Conservation (phyloP, 257 asterid species). For the Capsicum baccatum region DNA sequence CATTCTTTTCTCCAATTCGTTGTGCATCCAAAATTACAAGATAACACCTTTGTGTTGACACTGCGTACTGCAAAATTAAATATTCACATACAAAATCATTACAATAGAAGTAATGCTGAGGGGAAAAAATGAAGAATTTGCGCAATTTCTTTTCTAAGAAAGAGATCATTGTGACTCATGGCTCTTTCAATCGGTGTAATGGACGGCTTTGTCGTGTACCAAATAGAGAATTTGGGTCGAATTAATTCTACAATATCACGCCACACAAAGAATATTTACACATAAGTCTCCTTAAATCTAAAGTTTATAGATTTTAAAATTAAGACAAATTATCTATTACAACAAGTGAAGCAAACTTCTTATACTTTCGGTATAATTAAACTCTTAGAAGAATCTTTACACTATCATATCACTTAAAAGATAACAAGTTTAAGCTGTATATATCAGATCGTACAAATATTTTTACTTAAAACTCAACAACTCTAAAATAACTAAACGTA, state of each 20-base stretch:
- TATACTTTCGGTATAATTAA: neutral
- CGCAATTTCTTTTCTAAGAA: neutral
- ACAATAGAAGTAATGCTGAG: neutral
- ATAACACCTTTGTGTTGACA: slow-evolving; percentile 79
- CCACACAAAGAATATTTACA: neutral
- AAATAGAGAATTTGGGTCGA: neutral
- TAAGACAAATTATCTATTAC: neutral
- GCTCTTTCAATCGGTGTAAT: neutral
- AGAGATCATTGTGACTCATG: neutral
- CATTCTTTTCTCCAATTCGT: slow-evolving; percentile 59
- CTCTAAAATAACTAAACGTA: too few species aligned
- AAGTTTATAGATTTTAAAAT: neutral
- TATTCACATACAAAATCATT: neutral
- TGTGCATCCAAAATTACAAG: slow-evolving; percentile 76
- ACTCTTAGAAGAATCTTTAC: neutral
- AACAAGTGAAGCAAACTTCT: neutral
- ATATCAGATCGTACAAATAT: neutral
- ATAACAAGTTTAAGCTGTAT: neutral
- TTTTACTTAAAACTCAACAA: neutral
- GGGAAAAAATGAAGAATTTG: neutral
- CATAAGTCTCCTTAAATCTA: neutral
- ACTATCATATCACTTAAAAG: neutral
- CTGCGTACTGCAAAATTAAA: slow-evolving; percentile 76
- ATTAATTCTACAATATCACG: neutral
- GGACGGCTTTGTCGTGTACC: neutral